A percentile compares a stretch with the other conserved stretches of the same genome.
Evolutionary conservation across 73 alveolate genomes (phyloP).

Genomic region (Breviolum minutum): DNA sequence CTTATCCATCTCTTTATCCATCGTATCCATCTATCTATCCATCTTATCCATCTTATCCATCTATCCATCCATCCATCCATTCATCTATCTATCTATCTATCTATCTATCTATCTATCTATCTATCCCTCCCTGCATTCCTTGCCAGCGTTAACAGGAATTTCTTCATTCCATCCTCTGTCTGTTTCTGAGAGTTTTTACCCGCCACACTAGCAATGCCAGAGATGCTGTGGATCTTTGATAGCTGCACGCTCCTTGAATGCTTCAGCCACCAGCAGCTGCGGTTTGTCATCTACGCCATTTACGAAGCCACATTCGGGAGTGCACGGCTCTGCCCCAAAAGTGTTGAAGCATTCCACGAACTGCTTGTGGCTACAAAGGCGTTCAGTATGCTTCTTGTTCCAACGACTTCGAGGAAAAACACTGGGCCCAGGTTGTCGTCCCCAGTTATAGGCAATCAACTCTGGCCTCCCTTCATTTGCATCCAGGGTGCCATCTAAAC

Average conservation of each 20-base stretch:
- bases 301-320: slow-evolving; percentile 48
- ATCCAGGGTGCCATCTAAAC: slow-evolving; percentile 65
- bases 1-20: too few species aligned
- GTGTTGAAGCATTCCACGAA: slow-evolving; percentile 87
- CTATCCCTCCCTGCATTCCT: too few species aligned
- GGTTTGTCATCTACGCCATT: slow-evolving; percentile 81
- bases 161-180: too few species aligned
- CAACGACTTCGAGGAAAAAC: slow-evolving; percentile 79
- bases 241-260: slow-evolving; percentile 66
- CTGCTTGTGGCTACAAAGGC: slow-evolving; percentile 52
- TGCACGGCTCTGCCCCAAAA: slow-evolving; percentile 38
- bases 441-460: slow-evolving; percentile 86
- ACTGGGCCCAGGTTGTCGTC: slow-evolving; percentile 84
- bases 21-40: too few species aligned
- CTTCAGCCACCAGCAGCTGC: slow-evolving; percentile 77
- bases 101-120: too few species aligned
- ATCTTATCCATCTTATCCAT: too few species aligned
- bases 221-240: slow-evolving; percentile 56
- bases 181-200: too few species aligned
- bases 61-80: too few species aligned
- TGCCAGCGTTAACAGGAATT: too few species aligned
- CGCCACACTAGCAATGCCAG: background rate
- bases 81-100: too few species aligned
- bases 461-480: slow-evolving; percentile 63
- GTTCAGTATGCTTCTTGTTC: slow-evolving; percentile 56